Conservation (phyloP, 177 flowering plant genomes). For the Vitis hybrid region DNA sequence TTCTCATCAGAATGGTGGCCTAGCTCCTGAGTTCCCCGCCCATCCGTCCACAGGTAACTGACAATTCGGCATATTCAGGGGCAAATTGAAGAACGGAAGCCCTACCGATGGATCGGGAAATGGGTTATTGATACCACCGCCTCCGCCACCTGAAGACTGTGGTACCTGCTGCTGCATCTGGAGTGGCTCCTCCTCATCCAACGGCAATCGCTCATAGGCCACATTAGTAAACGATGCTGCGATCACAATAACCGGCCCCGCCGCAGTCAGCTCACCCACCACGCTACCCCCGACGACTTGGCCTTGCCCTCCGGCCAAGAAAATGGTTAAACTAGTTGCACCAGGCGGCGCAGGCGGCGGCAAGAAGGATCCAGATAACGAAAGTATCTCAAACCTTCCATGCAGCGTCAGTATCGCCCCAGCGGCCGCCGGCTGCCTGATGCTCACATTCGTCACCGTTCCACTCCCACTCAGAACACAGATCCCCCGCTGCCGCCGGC, state of each 20-base stretch:
- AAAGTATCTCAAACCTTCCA: conserved; percentile 75
- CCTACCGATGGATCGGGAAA: conserved; percentile 66
- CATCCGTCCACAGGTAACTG: conserved; percentile 72
- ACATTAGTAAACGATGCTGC: conserved; percentile 77
- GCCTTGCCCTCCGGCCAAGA: conserved; percentile 75
- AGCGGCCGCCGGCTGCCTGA: conserved; percentile 67
- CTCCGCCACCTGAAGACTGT: conserved; percentile 34
- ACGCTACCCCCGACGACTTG: conserved; percentile 86
- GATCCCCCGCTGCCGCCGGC: conserved; percentile 75
- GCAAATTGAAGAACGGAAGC: conserved; percentile 79
- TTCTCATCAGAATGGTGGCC: conserved; percentile 36
- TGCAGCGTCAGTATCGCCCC: conserved; percentile 68
- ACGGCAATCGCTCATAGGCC: conserved; percentile 71
- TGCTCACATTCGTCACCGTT: conserved; percentile 68
- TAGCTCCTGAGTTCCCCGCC: conserved; percentile 35
- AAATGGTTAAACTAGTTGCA: conserved; percentile 70
- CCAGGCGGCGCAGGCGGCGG: conserved; percentile 90
- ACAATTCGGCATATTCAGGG: conserved; percentile 59
- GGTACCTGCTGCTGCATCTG: conserved; percentile 28
- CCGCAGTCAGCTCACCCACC: conserved; percentile 68
- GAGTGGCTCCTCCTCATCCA: conserved; percentile 57
- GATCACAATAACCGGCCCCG: conserved; percentile 78
- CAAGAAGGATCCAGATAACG: conserved; percentile 73
- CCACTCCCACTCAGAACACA: conserved; percentile 75
- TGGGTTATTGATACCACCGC: conserved; percentile 29